Conservation (phyloP, 106 monocot species). For the Agapanthus africanus region DNA sequence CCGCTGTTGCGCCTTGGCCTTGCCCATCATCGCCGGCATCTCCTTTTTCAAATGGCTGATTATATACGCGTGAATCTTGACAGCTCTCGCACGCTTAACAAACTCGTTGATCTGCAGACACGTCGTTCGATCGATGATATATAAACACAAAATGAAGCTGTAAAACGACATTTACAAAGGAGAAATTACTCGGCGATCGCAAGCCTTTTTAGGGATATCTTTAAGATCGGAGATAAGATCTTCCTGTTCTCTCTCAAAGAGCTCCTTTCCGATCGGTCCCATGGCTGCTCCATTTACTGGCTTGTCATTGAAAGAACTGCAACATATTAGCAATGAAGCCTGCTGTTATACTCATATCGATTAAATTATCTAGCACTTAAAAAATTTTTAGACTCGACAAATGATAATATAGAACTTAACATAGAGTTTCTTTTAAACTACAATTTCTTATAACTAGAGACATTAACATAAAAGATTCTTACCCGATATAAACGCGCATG, state of each 20-base stretch:
- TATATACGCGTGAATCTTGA: conserved; percentile 88
- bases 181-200: conserved; percentile 59
- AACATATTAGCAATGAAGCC: too few relatives aligned
- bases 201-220: conserved; percentile 95
- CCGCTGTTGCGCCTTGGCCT: conserved; percentile 78
- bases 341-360: not conserved
- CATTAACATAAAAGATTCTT: not conserved
- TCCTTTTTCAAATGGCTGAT: conserved; percentile 90
- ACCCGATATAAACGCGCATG: conserved; percentile 95
- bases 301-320: conserved; percentile 89
- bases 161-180: not conserved
- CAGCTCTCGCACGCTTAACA: conserved; percentile 86
- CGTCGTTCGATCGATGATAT: not conserved
- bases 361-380: not conserved
- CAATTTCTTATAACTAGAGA: too few relatives aligned
- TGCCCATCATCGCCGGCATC: conserved; percentile 94
- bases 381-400: not conserved
- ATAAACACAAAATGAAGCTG: not conserved
- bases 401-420: too few relatives aligned
- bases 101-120: conserved; percentile 81
- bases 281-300: conserved; percentile 57
- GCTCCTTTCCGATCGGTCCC: conserved; percentile 70
- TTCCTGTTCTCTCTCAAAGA: conserved; percentile 96
- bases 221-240: conserved; percentile 88
- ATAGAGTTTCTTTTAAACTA: too few relatives aligned